Percentiles rank a stretch among this genome's conserved stretches.
These are phyloP conservation scores for Aquilaria malaccensis DNA, from an alignment of 345 rosid genomes.

Conservation along the genomic window DNA sequence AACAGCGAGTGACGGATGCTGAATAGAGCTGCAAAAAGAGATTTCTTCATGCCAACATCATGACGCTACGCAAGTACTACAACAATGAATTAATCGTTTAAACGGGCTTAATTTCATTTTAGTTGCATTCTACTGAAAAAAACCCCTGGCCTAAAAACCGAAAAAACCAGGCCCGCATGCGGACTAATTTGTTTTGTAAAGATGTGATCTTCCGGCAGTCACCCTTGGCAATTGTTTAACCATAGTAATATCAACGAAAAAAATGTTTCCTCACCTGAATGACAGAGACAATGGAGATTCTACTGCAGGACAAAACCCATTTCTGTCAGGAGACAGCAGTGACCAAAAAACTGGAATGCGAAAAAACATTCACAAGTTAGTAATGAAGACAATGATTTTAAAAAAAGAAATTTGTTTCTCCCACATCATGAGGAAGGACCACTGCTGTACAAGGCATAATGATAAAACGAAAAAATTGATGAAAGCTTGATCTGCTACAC, in stretches of 20 bases:
- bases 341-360: slow-evolving; percentile 72
- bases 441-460: too few species aligned
- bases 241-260: too few species aligned
- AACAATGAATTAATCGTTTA: too few species aligned
- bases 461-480: too few species aligned
- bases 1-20: slow-evolving; percentile 56
- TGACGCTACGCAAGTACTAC: not conserved
- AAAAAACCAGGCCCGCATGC: not conserved
- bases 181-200: too few species aligned
- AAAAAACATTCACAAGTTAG: slow-evolving; percentile 7
- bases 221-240: too few species aligned
- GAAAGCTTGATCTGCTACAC: too few species aligned
- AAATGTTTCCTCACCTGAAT: slow-evolving; percentile 47
- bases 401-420: too few species aligned
- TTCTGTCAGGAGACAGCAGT: slow-evolving; percentile 59
- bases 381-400: not conserved
- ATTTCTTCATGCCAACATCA: not conserved
- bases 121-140: not conserved
- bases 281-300: slow-evolving; percentile 78
- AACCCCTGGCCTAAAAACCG: not conserved
- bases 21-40: slow-evolving; percentile 49
- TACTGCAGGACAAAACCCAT: slow-evolving; percentile 38
- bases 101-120: too few species aligned
- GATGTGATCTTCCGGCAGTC: too few species aligned
- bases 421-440: too few species aligned